Evolutionary conservation across 345 rosid genomes (phyloP).

Genomic region (Xanthoceras sorbifolium): DNA sequence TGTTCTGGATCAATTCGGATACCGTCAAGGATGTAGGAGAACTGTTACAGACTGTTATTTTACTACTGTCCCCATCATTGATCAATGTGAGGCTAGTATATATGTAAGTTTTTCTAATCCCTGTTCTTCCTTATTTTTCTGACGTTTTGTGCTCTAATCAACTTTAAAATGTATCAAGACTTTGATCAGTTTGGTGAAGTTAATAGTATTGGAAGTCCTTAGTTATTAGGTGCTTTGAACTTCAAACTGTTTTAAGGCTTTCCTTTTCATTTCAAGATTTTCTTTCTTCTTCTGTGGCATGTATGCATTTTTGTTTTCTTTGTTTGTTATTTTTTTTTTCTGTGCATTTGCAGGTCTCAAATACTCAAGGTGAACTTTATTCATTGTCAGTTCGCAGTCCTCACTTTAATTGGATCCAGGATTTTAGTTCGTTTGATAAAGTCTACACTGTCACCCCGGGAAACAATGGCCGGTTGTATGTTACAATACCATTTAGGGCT

Average conservation of each 20-base stretch:
- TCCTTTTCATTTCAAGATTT: not conserved
- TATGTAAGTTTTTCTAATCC: slow-evolving; percentile 51
- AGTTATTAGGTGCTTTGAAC: not conserved
- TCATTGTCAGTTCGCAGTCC: slow-evolving; percentile 67
- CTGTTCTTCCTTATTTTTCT: not conserved
- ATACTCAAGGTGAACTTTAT: slow-evolving; percentile 73
- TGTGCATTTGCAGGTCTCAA: slow-evolving; percentile 65
- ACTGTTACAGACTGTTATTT: slow-evolving; percentile 59
- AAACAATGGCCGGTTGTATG: slow-evolving; percentile 71
- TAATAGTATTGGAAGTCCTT: not conserved
- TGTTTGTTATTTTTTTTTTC: too few species aligned
- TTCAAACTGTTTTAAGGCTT: not conserved
- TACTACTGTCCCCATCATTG: slow-evolving; percentile 64
- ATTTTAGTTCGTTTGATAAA: slow-evolving; percentile 61
- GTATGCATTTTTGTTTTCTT: not conserved
- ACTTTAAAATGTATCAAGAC: not conserved
- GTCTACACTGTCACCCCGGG: slow-evolving; percentile 66
- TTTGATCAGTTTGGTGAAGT: not conserved
- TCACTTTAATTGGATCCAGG: slow-evolving; percentile 73
- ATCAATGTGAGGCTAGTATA: slow-evolving; percentile 71
- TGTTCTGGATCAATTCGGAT: slow-evolving; percentile 52
- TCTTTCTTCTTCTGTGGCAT: not conserved
- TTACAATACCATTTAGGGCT: slow-evolving; percentile 52
- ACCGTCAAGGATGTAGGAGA: slow-evolving; percentile 69
- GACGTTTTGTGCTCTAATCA: not conserved